Evolutionary conservation across 75 land plant species (phyloP).

Genomic region (Sequoiadendron giganteum): DNA sequence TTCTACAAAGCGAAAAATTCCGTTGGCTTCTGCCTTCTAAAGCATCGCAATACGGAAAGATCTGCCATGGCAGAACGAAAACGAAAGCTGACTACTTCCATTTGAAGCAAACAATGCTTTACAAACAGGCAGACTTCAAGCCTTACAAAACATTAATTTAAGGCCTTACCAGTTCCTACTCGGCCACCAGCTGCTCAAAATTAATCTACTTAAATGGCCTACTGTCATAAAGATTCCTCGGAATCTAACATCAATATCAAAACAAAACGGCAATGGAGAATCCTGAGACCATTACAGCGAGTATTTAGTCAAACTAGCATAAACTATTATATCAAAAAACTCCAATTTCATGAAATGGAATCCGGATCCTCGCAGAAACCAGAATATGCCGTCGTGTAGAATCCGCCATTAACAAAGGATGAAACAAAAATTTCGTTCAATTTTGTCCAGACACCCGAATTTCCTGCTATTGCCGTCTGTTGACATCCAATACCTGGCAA

Average conservation of each 20-base stretch:
- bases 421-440: not conserved
- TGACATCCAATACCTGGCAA: not conserved
- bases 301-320: not conserved
- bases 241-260: not conserved
- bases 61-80: too few relatives aligned
- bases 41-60: too few relatives aligned
- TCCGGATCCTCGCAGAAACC: not conserved
- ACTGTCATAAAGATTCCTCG: not conserved
- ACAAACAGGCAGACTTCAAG: too few relatives aligned
- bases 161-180: not conserved
- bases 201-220: not conserved
- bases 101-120: too few relatives aligned
- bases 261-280: not conserved
- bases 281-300: not conserved
- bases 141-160: not conserved
- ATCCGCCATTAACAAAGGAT: not conserved
- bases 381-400: not conserved
- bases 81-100: too few relatives aligned
- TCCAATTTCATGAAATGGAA: not conserved
- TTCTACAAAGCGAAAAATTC: too few relatives aligned
- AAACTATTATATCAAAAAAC: not conserved
- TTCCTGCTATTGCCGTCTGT: not conserved
- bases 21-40: too few relatives aligned
- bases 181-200: too few relatives aligned
- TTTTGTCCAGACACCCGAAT: not conserved